Evolutionary conservation across 768 basidiomycete species (phyloP).

Genomic region (Tylopilus plumbeoviolaceoides): DNA sequence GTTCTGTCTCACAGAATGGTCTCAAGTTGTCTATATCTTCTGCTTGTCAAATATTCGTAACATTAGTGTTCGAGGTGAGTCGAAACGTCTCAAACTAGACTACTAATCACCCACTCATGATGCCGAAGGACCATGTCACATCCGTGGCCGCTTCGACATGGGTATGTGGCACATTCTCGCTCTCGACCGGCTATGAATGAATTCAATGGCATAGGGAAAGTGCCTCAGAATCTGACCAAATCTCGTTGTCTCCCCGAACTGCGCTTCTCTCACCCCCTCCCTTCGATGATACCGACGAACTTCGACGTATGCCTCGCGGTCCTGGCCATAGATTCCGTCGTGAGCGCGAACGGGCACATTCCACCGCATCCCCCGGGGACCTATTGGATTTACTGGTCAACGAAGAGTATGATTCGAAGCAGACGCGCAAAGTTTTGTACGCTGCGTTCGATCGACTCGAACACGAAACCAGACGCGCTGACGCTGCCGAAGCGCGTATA

Average conservation of each 20-base stretch:
- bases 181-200: slow-evolving; percentile 1
- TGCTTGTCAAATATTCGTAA: neutral
- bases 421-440: slow-evolving; percentile 36
- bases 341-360: slow-evolving; percentile 33
- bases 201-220: slow-evolving; percentile 4
- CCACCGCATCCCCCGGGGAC: slow-evolving; percentile 26
- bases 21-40: neutral
- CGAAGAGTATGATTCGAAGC: slow-evolving; percentile 39
- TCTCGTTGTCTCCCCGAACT: slow-evolving; percentile 28
- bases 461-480: slow-evolving; percentile 34
- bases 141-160: slow-evolving; percentile 16
- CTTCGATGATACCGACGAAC: slow-evolving; percentile 10
- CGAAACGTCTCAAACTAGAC: neutral
- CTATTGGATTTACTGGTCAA: slow-evolving; percentile 34
- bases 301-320: slow-evolving; percentile 20
- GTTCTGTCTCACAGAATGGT: slow-evolving; percentile 9
- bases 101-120: slow-evolving; percentile 5
- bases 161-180: slow-evolving; percentile 17
- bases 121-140: slow-evolving; percentile 23
- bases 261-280: slow-evolving; percentile 25
- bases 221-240: slow-evolving; percentile 25
- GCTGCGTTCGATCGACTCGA: slow-evolving; percentile 37
- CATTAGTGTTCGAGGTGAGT: slow-evolving; percentile 4
- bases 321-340: slow-evolving; percentile 32
- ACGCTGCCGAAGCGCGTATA: slow-evolving; percentile 32